These are phyloP conservation scores for Paramecium pentaurelia DNA, from an alignment of 73 alveolate genomes.

Conservation along the genomic window DNA sequence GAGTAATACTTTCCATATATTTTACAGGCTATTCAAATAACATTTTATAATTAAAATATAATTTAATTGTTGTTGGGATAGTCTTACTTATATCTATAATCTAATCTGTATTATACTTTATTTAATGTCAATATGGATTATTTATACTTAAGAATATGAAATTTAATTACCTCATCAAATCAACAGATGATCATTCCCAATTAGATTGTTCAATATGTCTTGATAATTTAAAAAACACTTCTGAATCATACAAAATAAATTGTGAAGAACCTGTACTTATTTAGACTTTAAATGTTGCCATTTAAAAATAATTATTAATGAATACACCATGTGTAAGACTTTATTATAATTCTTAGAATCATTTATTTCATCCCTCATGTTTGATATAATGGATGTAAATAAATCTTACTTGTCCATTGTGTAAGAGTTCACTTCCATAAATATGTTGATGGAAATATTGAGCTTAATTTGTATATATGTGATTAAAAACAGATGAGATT, in stretches of 20 bases:
- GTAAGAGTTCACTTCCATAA: neutral
- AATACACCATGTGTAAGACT: neutral
- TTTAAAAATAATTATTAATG: neutral
- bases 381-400: neutral
- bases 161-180: neutral
- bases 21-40: neutral
- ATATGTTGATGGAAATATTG: neutral
- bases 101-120: neutral
- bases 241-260: neutral
- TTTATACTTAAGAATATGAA: neutral
- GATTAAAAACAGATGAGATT: neutral
- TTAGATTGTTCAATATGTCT: neutral
- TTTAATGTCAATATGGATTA: neutral
- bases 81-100: neutral
- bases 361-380: neutral
- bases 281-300: neutral
- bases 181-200: neutral
- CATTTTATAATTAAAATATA: neutral
- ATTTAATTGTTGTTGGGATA: neutral
- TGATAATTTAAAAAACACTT: neutral
- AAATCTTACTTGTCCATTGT: neutral
- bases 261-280: neutral
- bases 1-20: neutral
- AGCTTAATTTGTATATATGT: neutral
- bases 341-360: neutral